Percentiles rank a stretch among this genome's conserved stretches.
These are phyloP conservation scores for Hypseocharis bilobata DNA, from an alignment of 441 rosid genomes.

Conservation along the genomic window DNA sequence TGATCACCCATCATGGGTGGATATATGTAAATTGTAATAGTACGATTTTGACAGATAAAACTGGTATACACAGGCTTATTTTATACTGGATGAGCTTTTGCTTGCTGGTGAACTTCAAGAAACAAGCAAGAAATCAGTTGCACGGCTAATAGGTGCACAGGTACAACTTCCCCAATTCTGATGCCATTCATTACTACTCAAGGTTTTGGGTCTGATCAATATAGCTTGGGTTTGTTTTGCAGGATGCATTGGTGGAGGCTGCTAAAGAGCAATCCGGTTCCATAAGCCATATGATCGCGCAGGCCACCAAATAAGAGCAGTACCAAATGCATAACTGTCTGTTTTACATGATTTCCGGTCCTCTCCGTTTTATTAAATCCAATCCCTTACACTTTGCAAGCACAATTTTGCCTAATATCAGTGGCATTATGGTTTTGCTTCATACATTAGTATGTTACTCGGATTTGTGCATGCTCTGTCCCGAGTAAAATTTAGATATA, in stretches of 20 bases:
- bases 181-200: neutral
- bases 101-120: conserved; percentile 40
- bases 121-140: conserved; percentile 29
- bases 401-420: too few species aligned
- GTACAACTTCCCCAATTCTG: neutral
- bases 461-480: too few species aligned
- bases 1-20: too few species aligned
- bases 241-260: conserved; percentile 51
- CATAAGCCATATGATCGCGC: conserved; percentile 41
- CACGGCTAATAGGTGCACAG: conserved; percentile 28
- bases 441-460: too few species aligned
- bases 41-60: neutral
- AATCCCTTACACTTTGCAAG: too few species aligned
- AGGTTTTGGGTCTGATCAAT: neutral
- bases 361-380: too few species aligned
- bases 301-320: conserved; percentile 38
- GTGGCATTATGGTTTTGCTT: too few species aligned
- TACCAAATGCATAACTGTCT: neutral
- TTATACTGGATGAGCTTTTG: conserved; percentile 33
- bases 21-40: too few species aligned
- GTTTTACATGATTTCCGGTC: too few species aligned
- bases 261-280: conserved; percentile 51
- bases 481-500: too few species aligned
- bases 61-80: conserved; percentile 29
- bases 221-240: conserved; percentile 16